Base-by-base conservation (phyloP, 345 rosid genomes). In the Odontarrhena argentea region DNA sequence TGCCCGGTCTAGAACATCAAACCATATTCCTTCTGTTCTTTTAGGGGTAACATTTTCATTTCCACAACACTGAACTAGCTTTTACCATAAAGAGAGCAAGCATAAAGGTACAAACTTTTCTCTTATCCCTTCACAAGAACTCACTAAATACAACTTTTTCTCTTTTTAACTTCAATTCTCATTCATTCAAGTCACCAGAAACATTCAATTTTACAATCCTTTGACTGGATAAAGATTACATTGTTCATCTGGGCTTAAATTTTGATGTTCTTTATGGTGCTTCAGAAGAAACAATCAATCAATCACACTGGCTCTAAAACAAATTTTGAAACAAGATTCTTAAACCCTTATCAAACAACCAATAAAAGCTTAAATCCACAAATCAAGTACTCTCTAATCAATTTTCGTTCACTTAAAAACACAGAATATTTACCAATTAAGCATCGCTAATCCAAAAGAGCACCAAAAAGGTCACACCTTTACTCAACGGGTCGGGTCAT, bases 401-500 rank as follows among this genome's bases (percentile, higher is more conserved):
- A 3, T 44, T 42, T 60, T 43, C 18, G 24, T 40, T 18, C 24
- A 65, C 60, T 5, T 32, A 6, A 73, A 42, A 26, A 58, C 63
- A 44, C 48, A 44, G 7, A 8, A 41, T 6, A 14, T 71, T 65
- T 73, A 65, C 66, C 65, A 35, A 30, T 37, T 65, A 44, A 62
- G 9, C 13, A 41, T 42, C 50, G 8, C 66, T 58, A 25, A 46
- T 34, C 56, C 22, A 18, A 48, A 22, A 15, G 8, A 36, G 46
- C 36, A 13, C 14, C 8, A 26, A 1, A 65, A 48, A 40, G 69
- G 8, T 25, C 9, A 48, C 9, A 67, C 59, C 73, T 18, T 67
- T 60, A 12, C 10, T 67, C 55, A 73, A 51, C 71, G 73, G 36
- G 36, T 32, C 32, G 58, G 14, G 56, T 68, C 63, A 15, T 82